Evolutionary conservation across 257 asterid species (phyloP).

Genomic region (Solanum chaucha): DNA sequence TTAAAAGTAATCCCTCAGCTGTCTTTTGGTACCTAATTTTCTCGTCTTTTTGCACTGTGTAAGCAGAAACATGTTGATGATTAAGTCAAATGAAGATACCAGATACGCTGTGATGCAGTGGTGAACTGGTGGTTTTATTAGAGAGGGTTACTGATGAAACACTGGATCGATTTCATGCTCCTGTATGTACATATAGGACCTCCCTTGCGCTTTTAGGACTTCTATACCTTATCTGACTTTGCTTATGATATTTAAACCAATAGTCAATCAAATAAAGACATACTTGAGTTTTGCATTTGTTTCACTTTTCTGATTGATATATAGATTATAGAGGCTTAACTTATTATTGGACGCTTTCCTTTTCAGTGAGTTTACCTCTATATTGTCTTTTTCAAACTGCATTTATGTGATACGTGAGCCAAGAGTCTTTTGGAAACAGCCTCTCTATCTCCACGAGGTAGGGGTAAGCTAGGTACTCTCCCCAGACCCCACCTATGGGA

Average conservation of each 20-base stretch:
- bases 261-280: neutral
- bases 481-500: neutral
- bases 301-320: neutral
- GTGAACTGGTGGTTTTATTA: conserved; percentile 39
- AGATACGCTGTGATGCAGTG: conserved; percentile 52
- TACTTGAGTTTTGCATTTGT: neutral
- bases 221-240: neutral
- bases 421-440: neutral
- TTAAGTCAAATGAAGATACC: conserved; percentile 63
- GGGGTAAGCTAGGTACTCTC: neutral
- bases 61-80: conserved; percentile 42
- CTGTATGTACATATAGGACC: neutral
- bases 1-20: neutral
- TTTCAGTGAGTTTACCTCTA: neutral
- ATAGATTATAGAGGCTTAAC: neutral
- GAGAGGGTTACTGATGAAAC: neutral
- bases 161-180: neutral
- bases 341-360: neutral
- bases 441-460: neutral
- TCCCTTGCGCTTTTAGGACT: neutral
- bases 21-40: neutral
- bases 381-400: neutral
- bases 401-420: neutral
- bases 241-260: neutral
- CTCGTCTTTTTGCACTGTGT: neutral